Evolutionary conservation across 2,329 filamentous ascomycete species (phyloP).

Genomic region (Calycina marina): DNA sequence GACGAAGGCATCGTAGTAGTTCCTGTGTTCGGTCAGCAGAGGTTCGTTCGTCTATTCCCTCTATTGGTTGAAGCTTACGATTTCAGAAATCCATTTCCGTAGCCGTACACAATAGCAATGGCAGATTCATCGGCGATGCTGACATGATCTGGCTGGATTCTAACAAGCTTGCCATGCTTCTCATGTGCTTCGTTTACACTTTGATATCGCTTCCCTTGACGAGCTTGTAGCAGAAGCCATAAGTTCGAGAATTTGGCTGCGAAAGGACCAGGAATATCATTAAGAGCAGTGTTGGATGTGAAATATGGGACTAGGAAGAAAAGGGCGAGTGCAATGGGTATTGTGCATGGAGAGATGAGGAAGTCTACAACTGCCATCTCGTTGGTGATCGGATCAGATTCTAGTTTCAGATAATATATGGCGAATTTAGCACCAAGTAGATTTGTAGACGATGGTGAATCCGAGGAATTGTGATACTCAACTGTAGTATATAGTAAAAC

Average conservation of each 20-base stretch:
- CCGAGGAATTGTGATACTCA: too few relatives aligned
- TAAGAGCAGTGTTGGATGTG: conserved; percentile 16
- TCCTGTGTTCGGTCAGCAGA: conserved; percentile 31
- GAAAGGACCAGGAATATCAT: conserved; percentile 34
- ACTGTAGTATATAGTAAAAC: too few relatives aligned
- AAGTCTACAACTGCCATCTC: conserved; percentile 24
- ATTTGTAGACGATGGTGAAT: too few relatives aligned
- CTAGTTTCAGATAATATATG: too few relatives aligned
- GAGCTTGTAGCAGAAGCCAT: conserved; percentile 58
- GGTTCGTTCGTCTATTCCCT: background rate
- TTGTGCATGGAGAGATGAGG: conserved; percentile 31
- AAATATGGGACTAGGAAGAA: conserved; percentile 22
- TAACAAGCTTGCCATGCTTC: conserved; percentile 59
- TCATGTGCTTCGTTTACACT: conserved; percentile 60
- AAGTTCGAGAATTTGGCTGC: conserved; percentile 56
- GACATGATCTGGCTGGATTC: conserved; percentile 74
- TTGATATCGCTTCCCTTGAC: conserved; percentile 49
- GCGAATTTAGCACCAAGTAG: too few relatives aligned
- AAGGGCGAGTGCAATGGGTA: conserved; percentile 30
- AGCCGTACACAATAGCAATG: conserved; percentile 64
- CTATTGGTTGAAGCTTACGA: conserved; percentile 31
- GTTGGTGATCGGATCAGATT: too few relatives aligned
- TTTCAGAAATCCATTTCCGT: conserved; percentile 63
- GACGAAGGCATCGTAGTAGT: conserved; percentile 86
- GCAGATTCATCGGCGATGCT: conserved; percentile 69